Conservation (phyloP, 2,329 filamentous ascomycete species). For the Capronia americana region DNA sequence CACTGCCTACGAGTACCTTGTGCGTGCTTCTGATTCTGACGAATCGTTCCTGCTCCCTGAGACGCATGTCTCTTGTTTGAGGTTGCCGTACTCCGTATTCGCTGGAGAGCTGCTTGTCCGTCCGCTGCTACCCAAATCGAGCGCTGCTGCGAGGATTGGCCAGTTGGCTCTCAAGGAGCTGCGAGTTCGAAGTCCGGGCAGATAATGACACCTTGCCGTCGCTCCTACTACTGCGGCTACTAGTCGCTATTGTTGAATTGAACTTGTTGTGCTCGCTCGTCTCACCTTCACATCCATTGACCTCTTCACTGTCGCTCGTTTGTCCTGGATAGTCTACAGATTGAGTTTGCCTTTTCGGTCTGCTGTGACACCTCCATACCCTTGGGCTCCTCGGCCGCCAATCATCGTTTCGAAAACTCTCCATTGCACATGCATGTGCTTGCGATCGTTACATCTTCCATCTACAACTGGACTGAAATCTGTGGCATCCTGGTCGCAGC, state of each 20-base stretch:
- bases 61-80: constrained; percentile 18
- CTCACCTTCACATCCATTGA: constrained; percentile 6
- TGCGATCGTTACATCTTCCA: constrained; percentile 27
- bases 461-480: constrained; percentile 12
- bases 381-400: background rate
- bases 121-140: constrained; percentile 12
- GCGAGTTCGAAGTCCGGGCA: constrained; percentile 7
- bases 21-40: constrained; percentile 11
- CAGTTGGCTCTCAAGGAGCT: background rate
- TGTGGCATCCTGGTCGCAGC: constrained; percentile 19
- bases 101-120: constrained; percentile 11
- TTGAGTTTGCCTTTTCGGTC: constrained; percentile 1
- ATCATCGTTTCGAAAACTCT: constrained; percentile 21
- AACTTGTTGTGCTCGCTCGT: constrained; percentile 3
- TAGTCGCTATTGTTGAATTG: constrained; percentile 8
- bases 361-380: constrained; percentile 15
- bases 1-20: background rate
- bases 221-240: constrained; percentile 13
- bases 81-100: background rate
- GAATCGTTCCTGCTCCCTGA: constrained; percentile 22
- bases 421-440: constrained; percentile 35
- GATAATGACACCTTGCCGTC: constrained; percentile 27
- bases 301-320: constrained; percentile 30
- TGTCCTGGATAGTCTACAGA: constrained; percentile 9
- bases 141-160: constrained; percentile 1